Percentiles rank a stretch among this genome's conserved stretches.
These are phyloP conservation scores for Paecilomyces formosus DNA, from an alignment of 2,329 filamentous ascomycete genomes.

Conservation along the genomic window DNA sequence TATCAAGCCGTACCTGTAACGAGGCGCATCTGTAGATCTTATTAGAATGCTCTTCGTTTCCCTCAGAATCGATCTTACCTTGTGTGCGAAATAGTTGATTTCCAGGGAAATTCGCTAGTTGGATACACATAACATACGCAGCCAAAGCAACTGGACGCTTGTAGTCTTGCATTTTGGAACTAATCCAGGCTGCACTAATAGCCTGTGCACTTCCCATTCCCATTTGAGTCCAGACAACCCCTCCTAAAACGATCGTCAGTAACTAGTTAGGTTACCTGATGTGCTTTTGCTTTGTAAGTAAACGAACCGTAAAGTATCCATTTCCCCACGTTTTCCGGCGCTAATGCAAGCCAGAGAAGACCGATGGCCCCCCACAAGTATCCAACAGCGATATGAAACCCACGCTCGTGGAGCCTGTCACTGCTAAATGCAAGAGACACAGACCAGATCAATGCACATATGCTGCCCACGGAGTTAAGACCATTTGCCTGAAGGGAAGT, in stretches of 20 bases:
- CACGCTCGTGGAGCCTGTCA: conserved; percentile 10
- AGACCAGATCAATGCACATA: conserved; percentile 8
- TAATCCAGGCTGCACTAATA: conserved; percentile 17
- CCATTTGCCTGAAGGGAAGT: conserved; percentile 40
- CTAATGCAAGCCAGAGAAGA: conserved; percentile 14
- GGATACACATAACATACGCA: conserved; percentile 19
- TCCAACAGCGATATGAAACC: conserved; percentile 13
- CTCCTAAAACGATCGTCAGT: too few relatives aligned
- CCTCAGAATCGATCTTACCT: conserved; percentile 4
- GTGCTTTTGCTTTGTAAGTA: too few relatives aligned
- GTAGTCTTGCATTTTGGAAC: conserved; percentile 16
- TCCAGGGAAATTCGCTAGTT: conserved; percentile 15
- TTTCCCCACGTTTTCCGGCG: conserved; percentile 11
- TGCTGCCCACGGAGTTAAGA: conserved; percentile 42
- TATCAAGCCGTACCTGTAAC: too few relatives aligned
- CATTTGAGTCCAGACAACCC: too few relatives aligned
- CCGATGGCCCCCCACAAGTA: conserved; percentile 14
- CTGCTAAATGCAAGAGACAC: conserved; percentile 12
- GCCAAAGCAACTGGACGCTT: conserved; percentile 16
- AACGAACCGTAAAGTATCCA: too few relatives aligned
- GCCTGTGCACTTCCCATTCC: conserved; percentile 12
- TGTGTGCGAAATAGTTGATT: conserved; percentile 13
- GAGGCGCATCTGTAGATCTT: too few relatives aligned
- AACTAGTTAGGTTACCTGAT: too few relatives aligned
- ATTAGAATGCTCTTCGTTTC: too few relatives aligned